Base-by-base conservation (phyloP, 768 basidiomycete genomes). In the Stropharia rugosoannulata region DNA sequence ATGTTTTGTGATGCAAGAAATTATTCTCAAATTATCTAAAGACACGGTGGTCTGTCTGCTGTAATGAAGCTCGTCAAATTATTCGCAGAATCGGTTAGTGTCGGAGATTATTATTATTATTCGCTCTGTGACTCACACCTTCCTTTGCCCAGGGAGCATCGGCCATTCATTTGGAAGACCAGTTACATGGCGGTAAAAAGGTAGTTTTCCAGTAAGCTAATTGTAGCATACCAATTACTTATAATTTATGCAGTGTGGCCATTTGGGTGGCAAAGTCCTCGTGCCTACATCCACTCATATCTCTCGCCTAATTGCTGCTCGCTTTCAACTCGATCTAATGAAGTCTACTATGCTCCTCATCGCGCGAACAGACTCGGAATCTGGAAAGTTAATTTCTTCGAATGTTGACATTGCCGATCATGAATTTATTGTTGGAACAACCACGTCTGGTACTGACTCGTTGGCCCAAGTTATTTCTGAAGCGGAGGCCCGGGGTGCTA, bases 1-100 rank as follows among this genome's bases (percentile, higher is more conserved):
- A 51, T 9, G 53, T 43, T 43, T 25, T 42, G 15, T 15, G 46
- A n/a, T 35, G 42, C 49, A 49, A 18, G 46, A 57, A 19, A 18
- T 18, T n/a, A 19, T 13, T 25, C 48, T 59, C 56, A 51, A 64
- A 55, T 22, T 62, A 59, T 59, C 12, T 41, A 32, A 51, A 95
- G 94, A 32, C 95, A 96, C 63, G 95, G 95, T 46, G 94, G 94
- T 15, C 78, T 88, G n/a, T 93, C 93, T 16, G 83, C 93, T 12
- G 90, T 96, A 49, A 93, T 98, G 89, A 98, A 97, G 74, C 81
- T 98, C 7, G 85, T 85, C 37, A 98, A 97, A 66, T 78, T 95
- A 18, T 96, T 98, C 64, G 95, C 92, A n/a, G 95, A 97, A 76
- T 89, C 90, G 50, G 88, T 88, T 64, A 68, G 74, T 68, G 55